A percentile compares a stretch with the other conserved stretches of the same genome.
Evolutionary conservation across 2,329 filamentous ascomycete species (phyloP).

Genomic region (Exophiala mesophila): DNA sequence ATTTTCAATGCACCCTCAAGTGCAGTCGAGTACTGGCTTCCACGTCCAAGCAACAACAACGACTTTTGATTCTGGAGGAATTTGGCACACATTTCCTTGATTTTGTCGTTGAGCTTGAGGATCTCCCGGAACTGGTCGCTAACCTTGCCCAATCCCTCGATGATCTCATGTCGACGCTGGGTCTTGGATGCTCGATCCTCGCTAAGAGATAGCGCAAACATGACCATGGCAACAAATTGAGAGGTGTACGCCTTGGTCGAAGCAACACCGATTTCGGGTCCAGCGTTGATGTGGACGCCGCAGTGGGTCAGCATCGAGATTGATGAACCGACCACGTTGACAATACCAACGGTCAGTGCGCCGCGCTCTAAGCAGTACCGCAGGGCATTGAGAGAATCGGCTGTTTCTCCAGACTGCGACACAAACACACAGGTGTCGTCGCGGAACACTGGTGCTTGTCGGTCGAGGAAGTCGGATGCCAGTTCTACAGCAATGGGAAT

Average conservation of each 20-base stretch:
- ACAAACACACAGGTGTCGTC: conserved; percentile 99
- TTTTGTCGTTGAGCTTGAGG: conserved; percentile 81
- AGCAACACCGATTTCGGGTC: conserved; percentile 96
- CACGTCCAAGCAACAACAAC: conserved; percentile 84
- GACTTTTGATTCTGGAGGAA: conserved; percentile 98
- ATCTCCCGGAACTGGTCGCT: conserved; percentile 90
- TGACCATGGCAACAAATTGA: conserved; percentile 99
- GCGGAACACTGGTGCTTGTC: conserved; percentile 95
- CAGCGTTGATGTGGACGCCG: conserved; percentile 99
- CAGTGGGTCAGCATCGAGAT: conserved; percentile 99
- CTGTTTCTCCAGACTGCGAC: conserved; percentile 97
- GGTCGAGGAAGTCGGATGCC: conserved; percentile 95
- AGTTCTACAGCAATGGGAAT: conserved; percentile 96
- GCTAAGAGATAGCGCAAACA: conserved; percentile 94
- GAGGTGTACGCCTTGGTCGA: conserved; percentile 99
- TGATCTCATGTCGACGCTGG: conserved; percentile 88
- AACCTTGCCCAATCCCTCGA: conserved; percentile 82
- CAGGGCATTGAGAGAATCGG: conserved; percentile 93
- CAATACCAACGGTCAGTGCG: conserved; percentile 93
- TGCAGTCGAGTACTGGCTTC: conserved; percentile 93
- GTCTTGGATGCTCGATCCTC: conserved; percentile 96
- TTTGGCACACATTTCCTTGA: conserved; percentile 89
- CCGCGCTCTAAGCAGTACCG: conserved; percentile 97
- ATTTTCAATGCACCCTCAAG: conserved; percentile 97
- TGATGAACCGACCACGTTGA: conserved; percentile 97